Evolutionary conservation across 306 rosid genomes (phyloP).

Genomic region (Coriaria nepalensis): DNA sequence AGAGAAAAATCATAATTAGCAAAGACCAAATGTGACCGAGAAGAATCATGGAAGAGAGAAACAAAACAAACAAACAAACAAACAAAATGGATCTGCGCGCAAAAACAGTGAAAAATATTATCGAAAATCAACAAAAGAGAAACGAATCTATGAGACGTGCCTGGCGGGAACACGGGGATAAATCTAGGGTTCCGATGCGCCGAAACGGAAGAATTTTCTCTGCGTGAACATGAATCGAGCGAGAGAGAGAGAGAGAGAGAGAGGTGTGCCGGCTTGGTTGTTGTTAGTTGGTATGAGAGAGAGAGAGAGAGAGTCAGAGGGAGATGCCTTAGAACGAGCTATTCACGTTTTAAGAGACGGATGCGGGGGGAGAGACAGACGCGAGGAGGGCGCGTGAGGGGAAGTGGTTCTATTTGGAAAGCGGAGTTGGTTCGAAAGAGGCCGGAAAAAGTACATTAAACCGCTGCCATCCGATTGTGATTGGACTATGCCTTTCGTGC

Average conservation of each 20-base stretch:
- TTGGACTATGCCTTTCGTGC: too few species aligned
- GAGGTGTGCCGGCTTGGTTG: slow-evolving; percentile 22
- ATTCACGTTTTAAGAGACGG: too few species aligned
- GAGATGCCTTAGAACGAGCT: too few species aligned
- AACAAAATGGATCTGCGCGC: slow-evolving; percentile 48
- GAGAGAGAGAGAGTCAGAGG: slow-evolving; percentile 19
- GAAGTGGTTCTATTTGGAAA: too few species aligned
- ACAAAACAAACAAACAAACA: too few species aligned
- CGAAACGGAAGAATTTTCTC: slow-evolving; percentile 23
- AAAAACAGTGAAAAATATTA: slow-evolving; percentile 1
- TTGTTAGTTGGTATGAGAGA: slow-evolving; percentile 35
- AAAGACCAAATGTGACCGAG: too few species aligned
- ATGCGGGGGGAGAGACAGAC: too few species aligned
- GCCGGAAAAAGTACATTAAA: too few species aligned
- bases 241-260: slow-evolving; percentile 12
- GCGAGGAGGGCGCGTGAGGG: too few species aligned
- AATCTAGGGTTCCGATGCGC: slow-evolving; percentile 41
- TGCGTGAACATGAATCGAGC: slow-evolving; percentile 29
- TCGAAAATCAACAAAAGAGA: not conserved
- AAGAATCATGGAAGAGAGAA: slow-evolving; percentile 4
- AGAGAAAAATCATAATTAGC: too few species aligned
- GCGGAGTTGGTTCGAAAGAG: too few species aligned
- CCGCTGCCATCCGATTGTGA: too few species aligned
- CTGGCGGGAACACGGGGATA: slow-evolving; percentile 25
- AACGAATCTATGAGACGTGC: slow-evolving; percentile 23